A percentile compares a stretch with the other conserved stretches of the same genome.
Conservation (phyloP, 257 asterid species). For the Primulina huaijiensis region DNA sequence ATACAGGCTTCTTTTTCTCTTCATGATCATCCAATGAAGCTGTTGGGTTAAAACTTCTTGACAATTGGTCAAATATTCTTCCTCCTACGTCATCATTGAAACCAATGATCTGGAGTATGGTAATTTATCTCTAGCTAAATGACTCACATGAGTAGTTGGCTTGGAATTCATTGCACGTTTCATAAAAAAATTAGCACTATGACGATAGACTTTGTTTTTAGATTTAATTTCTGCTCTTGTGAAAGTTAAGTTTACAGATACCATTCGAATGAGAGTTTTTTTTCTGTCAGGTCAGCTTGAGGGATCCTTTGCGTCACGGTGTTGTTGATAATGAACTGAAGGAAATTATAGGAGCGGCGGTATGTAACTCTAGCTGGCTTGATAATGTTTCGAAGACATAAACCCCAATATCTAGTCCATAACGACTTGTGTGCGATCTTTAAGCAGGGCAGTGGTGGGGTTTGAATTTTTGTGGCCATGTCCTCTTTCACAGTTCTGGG, state of each 20-base stretch:
- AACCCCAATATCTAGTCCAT: neutral
- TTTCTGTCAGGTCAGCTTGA: slow-evolving; percentile 76
- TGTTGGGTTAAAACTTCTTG: neutral
- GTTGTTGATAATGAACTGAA: slow-evolving; percentile 68
- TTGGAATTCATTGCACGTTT: neutral
- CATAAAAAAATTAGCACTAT: neutral
- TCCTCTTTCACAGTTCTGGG: neutral
- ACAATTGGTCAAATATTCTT: neutral
- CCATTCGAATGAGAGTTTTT: slow-evolving; percentile 5
- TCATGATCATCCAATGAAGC: neutral
- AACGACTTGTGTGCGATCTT: neutral
- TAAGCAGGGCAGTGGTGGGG: neutral
- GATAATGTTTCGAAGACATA: slow-evolving; percentile 8
- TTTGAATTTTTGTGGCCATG: neutral
- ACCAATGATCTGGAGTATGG: neutral
- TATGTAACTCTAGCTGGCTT: slow-evolving; percentile 34
- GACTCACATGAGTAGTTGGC: neutral
- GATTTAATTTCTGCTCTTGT: slow-evolving; percentile 10
- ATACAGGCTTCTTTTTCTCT: neutral
- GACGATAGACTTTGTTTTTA: slow-evolving; percentile 4
- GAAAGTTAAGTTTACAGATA: neutral
- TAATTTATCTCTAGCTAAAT: neutral
- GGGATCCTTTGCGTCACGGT: slow-evolving; percentile 85
- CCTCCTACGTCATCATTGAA: neutral
- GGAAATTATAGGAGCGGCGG: slow-evolving; percentile 82